phyloP scores from a whole-genome alignment of 768 basidiomycete genomes.

The Boletus tomentosulus region DNA sequence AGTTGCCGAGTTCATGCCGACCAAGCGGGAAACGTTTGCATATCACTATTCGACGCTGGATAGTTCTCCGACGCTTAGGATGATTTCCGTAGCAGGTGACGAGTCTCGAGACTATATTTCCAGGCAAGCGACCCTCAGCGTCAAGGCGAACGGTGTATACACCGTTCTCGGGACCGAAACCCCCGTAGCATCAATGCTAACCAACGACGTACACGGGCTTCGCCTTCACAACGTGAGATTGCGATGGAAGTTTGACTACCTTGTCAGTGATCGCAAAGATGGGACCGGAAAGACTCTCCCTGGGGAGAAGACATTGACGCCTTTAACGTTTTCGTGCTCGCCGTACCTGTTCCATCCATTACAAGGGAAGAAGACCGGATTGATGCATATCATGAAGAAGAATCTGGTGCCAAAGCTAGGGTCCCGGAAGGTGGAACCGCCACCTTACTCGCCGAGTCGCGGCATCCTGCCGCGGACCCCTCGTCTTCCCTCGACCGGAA shows the following conservation, averaged over 20 bases:
- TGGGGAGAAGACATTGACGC: conserved; percentile 71
- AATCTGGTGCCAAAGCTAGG: conserved; percentile 59
- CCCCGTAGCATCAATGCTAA: conserved; percentile 15
- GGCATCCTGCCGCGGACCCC: conserved; percentile 1
- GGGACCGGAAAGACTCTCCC: conserved; percentile 42
- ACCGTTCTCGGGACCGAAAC: conserved; percentile 65
- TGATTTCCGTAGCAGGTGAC: conserved; percentile 62
- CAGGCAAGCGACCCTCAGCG: conserved; percentile 63
- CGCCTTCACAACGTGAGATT: conserved; percentile 38
- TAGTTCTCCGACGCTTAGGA: conserved; percentile 61
- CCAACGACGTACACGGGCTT: conserved; percentile 14
- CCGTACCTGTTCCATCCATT: conserved; percentile 54
- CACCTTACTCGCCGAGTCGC: conserved; percentile 18
- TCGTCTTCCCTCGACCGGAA: conserved; percentile 1
- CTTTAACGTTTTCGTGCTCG: conserved; percentile 72
- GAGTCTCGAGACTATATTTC: conserved; percentile 73
- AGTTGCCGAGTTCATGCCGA: conserved; percentile 64
- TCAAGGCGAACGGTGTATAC: conserved; percentile 75
- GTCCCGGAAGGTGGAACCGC: conserved; percentile 56
- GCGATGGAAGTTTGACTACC: conserved; percentile 77
- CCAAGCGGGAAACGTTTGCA: conserved; percentile 50
- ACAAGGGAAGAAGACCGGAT: conserved; percentile 61
- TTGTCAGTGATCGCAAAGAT: conserved; percentile 59
- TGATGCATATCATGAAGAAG: conserved; percentile 74
- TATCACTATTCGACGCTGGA: conserved; percentile 75